Evolutionary conservation across 1,139 yeast genomes (phyloP).

Genomic region (Candida sanyaensis): DNA sequence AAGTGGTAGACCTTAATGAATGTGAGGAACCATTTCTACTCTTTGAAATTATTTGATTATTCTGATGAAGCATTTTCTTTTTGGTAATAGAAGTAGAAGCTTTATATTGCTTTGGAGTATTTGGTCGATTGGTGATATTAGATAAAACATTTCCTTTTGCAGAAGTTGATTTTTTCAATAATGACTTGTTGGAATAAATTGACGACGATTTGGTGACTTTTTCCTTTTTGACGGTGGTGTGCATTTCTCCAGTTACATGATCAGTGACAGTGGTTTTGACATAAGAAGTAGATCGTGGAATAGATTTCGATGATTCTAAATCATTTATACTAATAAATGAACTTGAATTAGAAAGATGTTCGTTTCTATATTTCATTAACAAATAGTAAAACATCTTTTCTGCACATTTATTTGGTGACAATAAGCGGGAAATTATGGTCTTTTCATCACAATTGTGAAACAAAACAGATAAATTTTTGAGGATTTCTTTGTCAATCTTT

Average conservation of each 20-base stretch:
- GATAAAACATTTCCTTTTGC: constrained; percentile 21
- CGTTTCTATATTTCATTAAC: constrained; percentile 80
- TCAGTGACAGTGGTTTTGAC: constrained; percentile 45
- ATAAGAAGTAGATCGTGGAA: constrained; percentile 49
- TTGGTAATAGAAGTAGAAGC: constrained; percentile 46
- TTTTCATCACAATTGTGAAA: constrained; percentile 85
- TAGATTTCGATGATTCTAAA: constrained; percentile 21
- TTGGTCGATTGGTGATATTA: constrained; percentile 31
- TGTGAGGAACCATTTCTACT: constrained; percentile 8
- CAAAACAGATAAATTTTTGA: constrained; percentile 80
- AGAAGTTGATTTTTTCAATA: constrained; percentile 12
- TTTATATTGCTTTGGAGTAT: constrained; percentile 27
- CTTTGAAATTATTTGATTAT: constrained; percentile 19
- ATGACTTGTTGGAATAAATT: constrained; percentile 19
- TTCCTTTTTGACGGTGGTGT: constrained; percentile 18
- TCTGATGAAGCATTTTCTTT: constrained; percentile 32
- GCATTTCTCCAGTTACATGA: constrained; percentile 28
- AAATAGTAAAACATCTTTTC: constrained; percentile 91
- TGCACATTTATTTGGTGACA: constrained; percentile 63
- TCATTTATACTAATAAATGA: constrained; percentile 18
- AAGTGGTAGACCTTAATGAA: constrained; percentile 7
- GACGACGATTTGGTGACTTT: constrained; percentile 25
- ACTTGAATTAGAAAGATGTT: constrained; percentile 43
- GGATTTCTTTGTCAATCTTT: constrained; percentile 78
- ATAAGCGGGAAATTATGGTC: constrained; percentile 57